Base-by-base conservation (phyloP, 257 asterid species). In the Solanum chilense region DNA sequence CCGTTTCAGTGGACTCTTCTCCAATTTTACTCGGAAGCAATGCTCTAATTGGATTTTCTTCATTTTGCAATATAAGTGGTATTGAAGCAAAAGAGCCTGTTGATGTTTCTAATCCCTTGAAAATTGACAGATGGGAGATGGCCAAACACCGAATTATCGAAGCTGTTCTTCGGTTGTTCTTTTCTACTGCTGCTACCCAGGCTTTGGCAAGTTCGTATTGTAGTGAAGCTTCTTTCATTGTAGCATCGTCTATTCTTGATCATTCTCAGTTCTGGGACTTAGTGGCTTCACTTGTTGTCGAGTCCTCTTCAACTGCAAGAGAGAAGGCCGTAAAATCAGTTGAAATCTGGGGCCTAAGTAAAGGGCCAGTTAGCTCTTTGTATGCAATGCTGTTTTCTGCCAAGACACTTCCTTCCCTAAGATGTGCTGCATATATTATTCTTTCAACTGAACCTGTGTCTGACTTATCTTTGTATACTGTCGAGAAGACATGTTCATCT, bases 301-400 rank as follows among this genome's bases (percentile, higher is more conserved):
- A 90, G 86, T 97, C 98, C 86, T 95, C 98, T 91, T 83, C 95
- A 88, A 93, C 89, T 37, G 98, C 98, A 83, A 96, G 98, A 92
- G 98, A 93, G 87, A 97, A 94, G 92, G 99, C 99, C 29, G 88
- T 92, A 86, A 97, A 94, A 90, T 93, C 99, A 68, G 86, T 96
- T 85, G 98, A 96, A 88, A 92, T 96, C 88, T 97, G 99, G 99
- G 99, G 98, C 83, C 91, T 97, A 76, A 93, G 94, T 90, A 94
- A 93, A 93, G 99, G 99, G 90, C 93, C 98, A 62, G 90, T 95
- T 87, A 91, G 92, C 90, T 93, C 99, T 62, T 92, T 96, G 87
- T 97, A 93, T 91, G 95, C 98, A 52, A 88, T 97, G 83, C 89
- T 97, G 82, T 97, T 96, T 90, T 96, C 99, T 60, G 80, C 93